Evolutionary conservation across 1,139 yeast genomes (phyloP).

Genomic region (Nakaseomyces nivariensis): DNA sequence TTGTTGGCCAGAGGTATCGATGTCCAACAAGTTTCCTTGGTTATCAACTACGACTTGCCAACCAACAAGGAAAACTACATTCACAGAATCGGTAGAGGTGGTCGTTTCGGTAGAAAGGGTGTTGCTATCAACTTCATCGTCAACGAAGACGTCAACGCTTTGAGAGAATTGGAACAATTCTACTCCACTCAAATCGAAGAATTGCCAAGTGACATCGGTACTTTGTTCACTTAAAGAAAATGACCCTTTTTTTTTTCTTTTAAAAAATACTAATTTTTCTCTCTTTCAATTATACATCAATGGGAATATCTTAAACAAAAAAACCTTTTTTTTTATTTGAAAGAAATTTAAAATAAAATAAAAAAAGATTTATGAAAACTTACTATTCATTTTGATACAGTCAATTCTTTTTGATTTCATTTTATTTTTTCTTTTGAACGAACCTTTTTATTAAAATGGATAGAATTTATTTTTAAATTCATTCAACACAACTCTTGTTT

Average conservation of each 20-base stretch:
- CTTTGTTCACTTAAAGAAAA: constrained; percentile 41
- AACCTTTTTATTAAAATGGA: background rate
- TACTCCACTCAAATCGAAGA: constrained; percentile 97
- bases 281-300: background rate
- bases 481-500: background rate
- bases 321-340: too few relatives aligned
- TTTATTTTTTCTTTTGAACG: background rate
- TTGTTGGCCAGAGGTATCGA: constrained; percentile 99
- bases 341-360: background rate
- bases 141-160: constrained; percentile 77
- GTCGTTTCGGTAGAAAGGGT: constrained; percentile 99
- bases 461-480: background rate
- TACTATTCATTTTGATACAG: background rate
- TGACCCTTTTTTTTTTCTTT: constrained; percentile 5
- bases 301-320: background rate
- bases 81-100: constrained; percentile 99
- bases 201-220: constrained; percentile 91
- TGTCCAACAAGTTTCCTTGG: constrained; percentile 97
- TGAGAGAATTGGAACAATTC: constrained; percentile 97
- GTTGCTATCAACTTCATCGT: constrained; percentile 98
- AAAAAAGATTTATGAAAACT: background rate
- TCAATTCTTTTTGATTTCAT: background rate
- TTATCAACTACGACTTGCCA: constrained; percentile 96
- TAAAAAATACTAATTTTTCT: background rate
- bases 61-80: constrained; percentile 96